Conservation (phyloP, 2,329 filamentous ascomycete species). For the Pyricularia grisea region DNA sequence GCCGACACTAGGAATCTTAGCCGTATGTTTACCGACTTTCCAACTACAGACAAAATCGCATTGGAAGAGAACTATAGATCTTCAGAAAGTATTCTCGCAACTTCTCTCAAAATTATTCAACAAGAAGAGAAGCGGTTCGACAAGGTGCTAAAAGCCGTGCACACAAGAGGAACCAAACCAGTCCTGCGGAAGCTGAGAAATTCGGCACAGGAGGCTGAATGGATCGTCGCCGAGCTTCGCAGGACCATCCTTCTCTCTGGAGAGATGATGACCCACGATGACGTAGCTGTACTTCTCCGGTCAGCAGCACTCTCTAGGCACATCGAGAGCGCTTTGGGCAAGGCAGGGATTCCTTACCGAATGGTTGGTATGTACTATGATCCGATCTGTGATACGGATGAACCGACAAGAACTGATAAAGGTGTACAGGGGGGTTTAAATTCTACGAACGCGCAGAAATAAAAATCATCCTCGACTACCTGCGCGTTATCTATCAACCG, state of each 20-base stretch:
- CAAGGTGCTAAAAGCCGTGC: slow-evolving; percentile 72
- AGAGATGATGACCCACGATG: slow-evolving; percentile 60
- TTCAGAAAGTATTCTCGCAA: slow-evolving; percentile 71
- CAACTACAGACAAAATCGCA: slow-evolving; percentile 70
- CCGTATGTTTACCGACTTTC: slow-evolving; percentile 67
- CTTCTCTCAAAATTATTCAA: slow-evolving; percentile 79
- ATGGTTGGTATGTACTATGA: slow-evolving; percentile 60
- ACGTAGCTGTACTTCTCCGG: slow-evolving; percentile 80
- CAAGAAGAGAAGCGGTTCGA: slow-evolving; percentile 75
- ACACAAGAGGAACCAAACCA: slow-evolving; percentile 68
- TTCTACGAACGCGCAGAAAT: slow-evolving; percentile 92
- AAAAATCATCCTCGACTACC: slow-evolving; percentile 78
- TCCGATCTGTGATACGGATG: not conserved
- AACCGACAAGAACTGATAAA: slow-evolving; percentile 1
- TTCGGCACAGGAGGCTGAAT: slow-evolving; percentile 67
- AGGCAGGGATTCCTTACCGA: slow-evolving; percentile 73
- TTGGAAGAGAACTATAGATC: slow-evolving; percentile 94
- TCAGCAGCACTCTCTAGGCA: slow-evolving; percentile 74
- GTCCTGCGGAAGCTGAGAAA: slow-evolving; percentile 68
- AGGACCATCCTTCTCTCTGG: slow-evolving; percentile 64
- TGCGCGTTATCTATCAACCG: slow-evolving; percentile 75
- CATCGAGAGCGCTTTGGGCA: slow-evolving; percentile 76
- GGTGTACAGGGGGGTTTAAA: slow-evolving; percentile 51
- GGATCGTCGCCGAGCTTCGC: slow-evolving; percentile 79
- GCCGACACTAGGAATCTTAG: slow-evolving; percentile 85